These are phyloP conservation scores for Salix suchowensis DNA, from an alignment of 345 rosid species.

Conservation along the genomic window DNA sequence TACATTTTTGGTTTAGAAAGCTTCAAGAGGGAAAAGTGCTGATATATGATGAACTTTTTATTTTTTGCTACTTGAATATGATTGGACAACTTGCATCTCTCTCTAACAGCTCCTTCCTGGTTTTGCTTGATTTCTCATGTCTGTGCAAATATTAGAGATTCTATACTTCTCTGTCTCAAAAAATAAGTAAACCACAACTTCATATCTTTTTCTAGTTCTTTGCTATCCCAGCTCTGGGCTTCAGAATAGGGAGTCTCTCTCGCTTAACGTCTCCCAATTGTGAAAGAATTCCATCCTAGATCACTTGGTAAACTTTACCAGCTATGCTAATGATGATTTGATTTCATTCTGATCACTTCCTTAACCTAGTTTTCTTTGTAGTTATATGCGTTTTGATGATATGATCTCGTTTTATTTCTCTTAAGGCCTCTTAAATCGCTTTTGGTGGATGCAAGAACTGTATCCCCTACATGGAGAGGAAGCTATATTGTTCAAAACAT, in stretches of 20 bases:
- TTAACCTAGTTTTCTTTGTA: slow-evolving; percentile 9
- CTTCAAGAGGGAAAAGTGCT: too few species aligned
- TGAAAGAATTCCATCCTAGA: too few species aligned
- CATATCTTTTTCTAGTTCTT: neutral
- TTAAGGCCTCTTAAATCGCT: slow-evolving; percentile 83
- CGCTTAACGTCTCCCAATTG: too few species aligned
- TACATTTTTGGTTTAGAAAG: too few species aligned
- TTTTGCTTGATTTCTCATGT: neutral
- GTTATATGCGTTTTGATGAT: slow-evolving; percentile 7
- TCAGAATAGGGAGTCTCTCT: too few species aligned
- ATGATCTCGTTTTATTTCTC: slow-evolving; percentile 15
- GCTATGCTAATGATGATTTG: neutral
- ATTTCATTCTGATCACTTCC: neutral
- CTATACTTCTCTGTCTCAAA: neutral
- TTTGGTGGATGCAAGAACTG: slow-evolving; percentile 79
- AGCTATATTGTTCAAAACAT: slow-evolving; percentile 67
- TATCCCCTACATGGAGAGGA: slow-evolving; percentile 65
- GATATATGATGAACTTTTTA: too few species aligned
- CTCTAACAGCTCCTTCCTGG: neutral
- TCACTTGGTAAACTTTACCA: neutral
- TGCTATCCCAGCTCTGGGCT: too few species aligned
- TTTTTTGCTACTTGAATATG: neutral
- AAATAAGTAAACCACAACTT: neutral
- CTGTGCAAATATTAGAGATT: neutral
- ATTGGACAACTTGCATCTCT: neutral